Conservation (phyloP, 495 filamentous ascomycete genomes). For the Pyronema domesticum region DNA sequence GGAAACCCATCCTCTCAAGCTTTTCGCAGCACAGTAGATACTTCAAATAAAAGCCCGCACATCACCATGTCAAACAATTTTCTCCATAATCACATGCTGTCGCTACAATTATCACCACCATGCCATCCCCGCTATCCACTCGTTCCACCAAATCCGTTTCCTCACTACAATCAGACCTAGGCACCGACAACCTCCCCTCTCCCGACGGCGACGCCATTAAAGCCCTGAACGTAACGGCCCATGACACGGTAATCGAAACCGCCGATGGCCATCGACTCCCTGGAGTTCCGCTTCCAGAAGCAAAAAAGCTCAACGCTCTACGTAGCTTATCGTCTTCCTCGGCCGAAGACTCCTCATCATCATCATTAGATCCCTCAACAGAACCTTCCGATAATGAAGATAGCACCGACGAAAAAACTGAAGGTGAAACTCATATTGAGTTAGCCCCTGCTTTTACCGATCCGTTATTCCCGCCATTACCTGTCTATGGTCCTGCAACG, state of each 20-base stretch:
- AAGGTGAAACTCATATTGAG: conserved; percentile 3
- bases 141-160: too few species aligned
- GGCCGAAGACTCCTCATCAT: neutral
- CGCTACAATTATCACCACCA: too few species aligned
- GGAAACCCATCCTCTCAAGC: too few species aligned
- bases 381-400: neutral
- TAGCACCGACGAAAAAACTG: neutral
- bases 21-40: too few species aligned
- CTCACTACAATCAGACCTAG: neutral
- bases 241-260: conserved; percentile 53
- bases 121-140: too few species aligned
- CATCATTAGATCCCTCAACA: too few species aligned
- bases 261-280: conserved; percentile 47
- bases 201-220: conserved; percentile 8
- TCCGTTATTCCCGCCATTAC: conserved; percentile 75
- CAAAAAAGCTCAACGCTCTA: conserved; percentile 46
- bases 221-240: conserved; percentile 36
- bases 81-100: too few species aligned
- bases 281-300: conserved; percentile 45
- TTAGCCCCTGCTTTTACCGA: conserved; percentile 48
- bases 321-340: neutral
- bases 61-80: too few species aligned
- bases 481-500: conserved; percentile 62
- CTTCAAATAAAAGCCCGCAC: too few species aligned
- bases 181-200: neutral